Evolutionary conservation across 306 rosid species (phyloP).

Genomic region (Lotus japonicus): DNA sequence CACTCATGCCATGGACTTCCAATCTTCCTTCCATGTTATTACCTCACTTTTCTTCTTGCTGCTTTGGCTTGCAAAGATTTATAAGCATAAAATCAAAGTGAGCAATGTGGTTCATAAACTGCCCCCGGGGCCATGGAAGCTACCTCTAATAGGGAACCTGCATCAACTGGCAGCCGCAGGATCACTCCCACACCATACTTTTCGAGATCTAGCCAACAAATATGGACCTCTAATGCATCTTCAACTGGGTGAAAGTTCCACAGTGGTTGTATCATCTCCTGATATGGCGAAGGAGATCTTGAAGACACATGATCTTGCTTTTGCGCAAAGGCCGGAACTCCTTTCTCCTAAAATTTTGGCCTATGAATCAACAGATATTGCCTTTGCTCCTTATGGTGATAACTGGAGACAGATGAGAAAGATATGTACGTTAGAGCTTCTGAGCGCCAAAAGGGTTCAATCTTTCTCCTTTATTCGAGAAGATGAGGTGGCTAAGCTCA

Average conservation of each 20-base stretch:
- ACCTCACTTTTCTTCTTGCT: background rate
- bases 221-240: slow-evolving; percentile 49
- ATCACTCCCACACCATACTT: slow-evolving; percentile 28
- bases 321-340: slow-evolving; percentile 27
- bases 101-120: background rate
- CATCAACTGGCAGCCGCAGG: slow-evolving; percentile 11
- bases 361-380: slow-evolving; percentile 17
- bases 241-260: slow-evolving; percentile 31
- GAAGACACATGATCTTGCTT: slow-evolving; percentile 37
- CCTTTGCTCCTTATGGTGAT: slow-evolving; percentile 32
- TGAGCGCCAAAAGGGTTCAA: slow-evolving; percentile 37
- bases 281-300: slow-evolving; percentile 34
- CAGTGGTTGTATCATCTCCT: slow-evolving; percentile 41
- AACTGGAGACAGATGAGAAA: slow-evolving; percentile 53
- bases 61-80: background rate
- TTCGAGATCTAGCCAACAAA: slow-evolving; percentile 22
- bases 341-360: slow-evolving; percentile 15
- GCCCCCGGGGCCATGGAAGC: slow-evolving; percentile 30
- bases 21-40: background rate
- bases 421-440: slow-evolving; percentile 33
- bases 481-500: slow-evolving; percentile 32
- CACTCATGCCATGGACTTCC: slow-evolving; percentile 2
- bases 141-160: slow-evolving; percentile 28
- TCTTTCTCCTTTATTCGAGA: slow-evolving; percentile 37
- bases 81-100: background rate